These are phyloP conservation scores for Trifolium repens DNA, from an alignment of 306 rosid genomes.

Conservation along the genomic window DNA sequence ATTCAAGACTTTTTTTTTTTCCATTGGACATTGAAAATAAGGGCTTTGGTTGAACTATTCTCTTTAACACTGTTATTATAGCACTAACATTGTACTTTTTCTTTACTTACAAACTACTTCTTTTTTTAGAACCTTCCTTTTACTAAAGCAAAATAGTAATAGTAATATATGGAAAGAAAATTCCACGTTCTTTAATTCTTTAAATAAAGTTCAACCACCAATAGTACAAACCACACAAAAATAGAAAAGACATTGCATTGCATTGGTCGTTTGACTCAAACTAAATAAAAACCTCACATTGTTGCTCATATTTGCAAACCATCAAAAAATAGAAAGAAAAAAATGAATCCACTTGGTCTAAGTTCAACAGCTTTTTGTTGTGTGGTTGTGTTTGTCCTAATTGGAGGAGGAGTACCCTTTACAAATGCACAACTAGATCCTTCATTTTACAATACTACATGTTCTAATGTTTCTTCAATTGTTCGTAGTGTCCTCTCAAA, in stretches of 20 bases:
- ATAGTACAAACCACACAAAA: background rate
- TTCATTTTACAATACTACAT: conserved; percentile 41
- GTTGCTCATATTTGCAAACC: background rate
- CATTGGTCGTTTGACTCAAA: background rate
- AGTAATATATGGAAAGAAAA: background rate
- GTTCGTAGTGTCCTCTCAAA: conserved; percentile 29
- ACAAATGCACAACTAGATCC: conserved; percentile 44
- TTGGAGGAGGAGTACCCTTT: conserved; percentile 42
- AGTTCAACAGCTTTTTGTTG: conserved; percentile 6
- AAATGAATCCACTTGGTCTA: conserved; percentile 19
- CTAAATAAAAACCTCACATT: background rate
- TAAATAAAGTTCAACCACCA: background rate
- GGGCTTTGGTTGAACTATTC: too few relatives aligned
- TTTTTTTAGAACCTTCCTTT: background rate
- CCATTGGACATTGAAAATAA: too few relatives aligned
- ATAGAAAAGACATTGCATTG: background rate
- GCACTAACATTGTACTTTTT: background rate
- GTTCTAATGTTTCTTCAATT: conserved; percentile 32
- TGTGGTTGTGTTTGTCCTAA: conserved; percentile 14
- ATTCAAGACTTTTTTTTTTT: too few relatives aligned
- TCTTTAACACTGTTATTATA: background rate
- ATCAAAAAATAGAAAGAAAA: background rate
- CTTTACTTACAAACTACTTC: background rate
- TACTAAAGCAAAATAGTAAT: background rate
- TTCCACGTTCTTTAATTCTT: background rate